phyloP scores from a whole-genome alignment of 192 early-diverging fungal species.

The Chytriomyces hyalinus region DNA sequence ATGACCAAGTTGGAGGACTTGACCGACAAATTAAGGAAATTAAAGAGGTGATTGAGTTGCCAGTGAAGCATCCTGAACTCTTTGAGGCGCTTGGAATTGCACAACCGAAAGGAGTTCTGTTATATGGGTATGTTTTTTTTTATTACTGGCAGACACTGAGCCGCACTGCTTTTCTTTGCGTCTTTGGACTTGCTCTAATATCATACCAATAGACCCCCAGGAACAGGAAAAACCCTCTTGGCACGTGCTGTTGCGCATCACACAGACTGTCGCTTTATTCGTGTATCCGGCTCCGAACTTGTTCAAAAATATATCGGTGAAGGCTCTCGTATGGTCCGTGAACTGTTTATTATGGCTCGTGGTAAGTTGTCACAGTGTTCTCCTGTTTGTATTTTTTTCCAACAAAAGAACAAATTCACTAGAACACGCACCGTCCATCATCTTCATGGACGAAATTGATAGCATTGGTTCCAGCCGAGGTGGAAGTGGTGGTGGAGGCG shows the following conservation, averaged over 20 bases:
- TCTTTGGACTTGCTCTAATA: background rate
- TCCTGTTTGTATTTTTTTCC: background rate
- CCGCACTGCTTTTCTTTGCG: too few species aligned
- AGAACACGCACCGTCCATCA: constrained; percentile 97
- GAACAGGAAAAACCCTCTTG: constrained; percentile 95
- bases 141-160: too few species aligned
- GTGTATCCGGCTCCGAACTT: constrained; percentile 91
- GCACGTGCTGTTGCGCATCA: constrained; percentile 97
- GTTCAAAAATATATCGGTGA: constrained; percentile 99
- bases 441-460: constrained; percentile 99
- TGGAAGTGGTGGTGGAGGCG: constrained; percentile 88
- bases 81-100: constrained; percentile 98
- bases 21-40: constrained; percentile 99
- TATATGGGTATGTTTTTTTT: constrained; percentile 62
- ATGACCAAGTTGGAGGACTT: constrained; percentile 98
- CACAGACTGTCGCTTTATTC: constrained; percentile 92
- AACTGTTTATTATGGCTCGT: constrained; percentile 97
- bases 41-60: constrained; percentile 99
- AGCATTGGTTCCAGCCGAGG: constrained; percentile 95
- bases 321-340: constrained; percentile 95
- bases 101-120: constrained; percentile 96
- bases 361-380: background rate
- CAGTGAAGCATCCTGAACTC: constrained; percentile 98
- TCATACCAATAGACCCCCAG: constrained; percentile 64
- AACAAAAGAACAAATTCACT: background rate